Conservation (phyloP, 306 rosid species). For the Malus orientalis region DNA sequence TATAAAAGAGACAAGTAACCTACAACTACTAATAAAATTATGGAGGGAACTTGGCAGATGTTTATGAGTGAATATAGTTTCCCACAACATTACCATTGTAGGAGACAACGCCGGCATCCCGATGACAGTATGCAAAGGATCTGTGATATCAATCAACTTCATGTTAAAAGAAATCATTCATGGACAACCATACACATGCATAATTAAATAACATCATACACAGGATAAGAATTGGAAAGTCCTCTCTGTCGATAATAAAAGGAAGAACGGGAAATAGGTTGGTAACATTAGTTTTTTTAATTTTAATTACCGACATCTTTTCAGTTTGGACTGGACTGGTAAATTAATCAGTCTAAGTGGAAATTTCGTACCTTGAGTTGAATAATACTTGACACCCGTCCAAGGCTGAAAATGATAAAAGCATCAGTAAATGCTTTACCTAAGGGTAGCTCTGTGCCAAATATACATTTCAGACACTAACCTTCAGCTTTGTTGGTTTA, state of each 20-base stretch:
- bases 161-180: conserved; percentile 7
- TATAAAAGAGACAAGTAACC: conserved; percentile 15
- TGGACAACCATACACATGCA: not conserved
- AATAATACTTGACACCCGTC: conserved; percentile 58
- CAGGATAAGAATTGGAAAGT: not conserved
- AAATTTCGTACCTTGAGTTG: conserved; percentile 59
- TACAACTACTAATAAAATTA: conserved; percentile 15
- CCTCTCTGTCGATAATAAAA: not conserved
- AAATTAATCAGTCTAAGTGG: not conserved
- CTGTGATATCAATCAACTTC: conserved; percentile 32
- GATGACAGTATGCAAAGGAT: conserved; percentile 56
- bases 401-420: conserved; percentile 35
- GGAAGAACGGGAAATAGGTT: not conserved
- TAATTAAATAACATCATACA: not conserved
- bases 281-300: not conserved
- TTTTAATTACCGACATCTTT: not conserved
- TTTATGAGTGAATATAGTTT: not conserved
- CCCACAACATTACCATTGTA: conserved; percentile 71
- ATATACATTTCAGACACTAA: conserved; percentile 36
- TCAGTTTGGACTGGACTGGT: not conserved
- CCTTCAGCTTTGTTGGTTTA: conserved; percentile 48
- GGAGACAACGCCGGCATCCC: conserved; percentile 96
- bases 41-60: conserved; percentile 3
- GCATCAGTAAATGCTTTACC: conserved; percentile 24
- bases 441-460: not conserved